Percentiles rank a stretch among this genome's conserved stretches.
Evolutionary conservation across 2,329 filamentous ascomycete species (phyloP).

Genomic region (Fusarium lateritium): DNA sequence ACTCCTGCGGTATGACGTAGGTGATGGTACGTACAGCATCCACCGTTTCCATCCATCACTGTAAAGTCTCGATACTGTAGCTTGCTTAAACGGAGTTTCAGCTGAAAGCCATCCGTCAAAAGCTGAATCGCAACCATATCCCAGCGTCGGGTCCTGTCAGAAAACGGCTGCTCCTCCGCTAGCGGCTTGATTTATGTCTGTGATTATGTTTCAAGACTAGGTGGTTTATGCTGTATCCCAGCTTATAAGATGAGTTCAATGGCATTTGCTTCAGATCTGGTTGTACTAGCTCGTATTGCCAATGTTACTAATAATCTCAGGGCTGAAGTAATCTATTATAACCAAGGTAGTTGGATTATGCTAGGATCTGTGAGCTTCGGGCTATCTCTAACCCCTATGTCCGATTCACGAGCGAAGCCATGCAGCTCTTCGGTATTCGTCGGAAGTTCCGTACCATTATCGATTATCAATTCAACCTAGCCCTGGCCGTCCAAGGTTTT

Average conservation of each 20-base stretch:
- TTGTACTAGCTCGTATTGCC: not conserved
- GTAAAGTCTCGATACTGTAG: not conserved
- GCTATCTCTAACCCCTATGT: slow-evolving; percentile 4
- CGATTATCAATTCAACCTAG: slow-evolving; percentile 13
- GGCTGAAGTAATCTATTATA: slow-evolving; percentile 2
- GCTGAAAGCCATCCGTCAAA: slow-evolving; percentile 18
- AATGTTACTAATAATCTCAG: not conserved
- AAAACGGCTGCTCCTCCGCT: slow-evolving; percentile 30
- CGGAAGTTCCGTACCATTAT: not conserved
- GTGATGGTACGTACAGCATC: slow-evolving; percentile 16
- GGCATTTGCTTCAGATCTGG: slow-evolving; percentile 7
- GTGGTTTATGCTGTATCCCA: slow-evolving; percentile 17
- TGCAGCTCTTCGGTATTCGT: slow-evolving; percentile 11
- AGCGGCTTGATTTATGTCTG: slow-evolving; percentile 19
- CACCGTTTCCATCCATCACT: slow-evolving; percentile 25
- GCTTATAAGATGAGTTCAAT: slow-evolving; percentile 10
- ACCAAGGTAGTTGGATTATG: slow-evolving; percentile 11
- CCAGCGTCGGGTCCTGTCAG: slow-evolving; percentile 21
- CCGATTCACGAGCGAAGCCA: slow-evolving; percentile 6
- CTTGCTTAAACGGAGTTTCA: slow-evolving; percentile 19
- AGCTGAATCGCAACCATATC: slow-evolving; percentile 27
- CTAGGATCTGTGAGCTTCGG: slow-evolving; percentile 12
- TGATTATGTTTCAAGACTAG: slow-evolving; percentile 38
- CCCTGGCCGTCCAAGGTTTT: slow-evolving; percentile 1
- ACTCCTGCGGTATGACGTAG: slow-evolving; percentile 44